Base-by-base conservation (phyloP, 805 yeast species). In the Debaryomyces tyrocola region DNA sequence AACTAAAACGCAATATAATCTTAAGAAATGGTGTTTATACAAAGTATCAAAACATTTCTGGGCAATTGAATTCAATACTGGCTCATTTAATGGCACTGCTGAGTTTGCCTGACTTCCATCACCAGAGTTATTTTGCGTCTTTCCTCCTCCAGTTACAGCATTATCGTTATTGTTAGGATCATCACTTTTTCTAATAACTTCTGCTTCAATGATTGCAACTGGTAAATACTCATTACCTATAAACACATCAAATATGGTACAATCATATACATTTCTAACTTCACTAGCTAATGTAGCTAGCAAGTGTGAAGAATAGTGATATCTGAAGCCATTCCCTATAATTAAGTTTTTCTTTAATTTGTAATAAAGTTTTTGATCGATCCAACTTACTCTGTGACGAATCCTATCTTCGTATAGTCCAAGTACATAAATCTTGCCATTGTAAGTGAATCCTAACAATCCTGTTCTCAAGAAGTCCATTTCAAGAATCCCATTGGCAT, bases 391-490 rank as follows among this genome's bases (percentile, higher is more conserved):
- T 48, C 85, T 69, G 63, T 90, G 97, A 40, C 92, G 77, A 40
- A 94, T 79, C 61, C 97, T 76, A 64, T 94, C 99, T 57, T 94
- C 99, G 52, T 90, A 89, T 33, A 89, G 72, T 0, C 99, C 97
- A 35, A 94, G 68, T 1, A 94, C 87, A 58, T 85, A 94, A 0
- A 94, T 85, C 56, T 87, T 90, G 9, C 97, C 97, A 49, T 87
- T 83, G 57, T 79, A 85, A 1, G 89, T 79, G 64, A 94, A 94
- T 0, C 99, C 99, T 41, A 94, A 73, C 15, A 92, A 63, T 3
- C 97, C 97, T 0, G 98, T 92, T 56, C 99, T 77, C 43, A 94
- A 74, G 63, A 91, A 94, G 44, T 87, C 91, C 72, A 83, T 72
- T 49, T 86, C 90, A 17, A 87, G 62, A 1, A 75, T 67, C 0